Base-by-base conservation (phyloP, 2,329 filamentous ascomycete species). In the Epichloe coenophiala region DNA sequence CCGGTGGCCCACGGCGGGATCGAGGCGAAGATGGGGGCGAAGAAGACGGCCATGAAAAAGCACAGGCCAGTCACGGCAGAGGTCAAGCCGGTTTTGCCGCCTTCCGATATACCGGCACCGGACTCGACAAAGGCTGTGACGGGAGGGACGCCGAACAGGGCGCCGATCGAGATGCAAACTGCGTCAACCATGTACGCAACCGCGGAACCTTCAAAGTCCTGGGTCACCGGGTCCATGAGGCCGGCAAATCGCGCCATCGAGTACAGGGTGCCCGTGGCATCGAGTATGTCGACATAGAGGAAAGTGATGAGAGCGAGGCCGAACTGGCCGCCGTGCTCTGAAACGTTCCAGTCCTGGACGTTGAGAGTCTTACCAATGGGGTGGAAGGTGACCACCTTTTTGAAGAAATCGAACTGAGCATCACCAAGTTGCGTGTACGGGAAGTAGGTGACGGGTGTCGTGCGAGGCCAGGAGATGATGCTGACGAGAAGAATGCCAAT, bases 1-100 rank as follows among this genome's bases (percentile, higher is more conserved):
- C 88, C 88, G 0, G 88, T 95, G 3, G 88, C 88, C 86, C 87
- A 94, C 0, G 88, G 83, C 4, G 88, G 88, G 52, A 94, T 93
- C 0, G 86, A 90, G 9, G 88, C 88, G 61, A 94, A 94, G 51
- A 94, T 91, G 0, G 88, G 88, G 0, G 88, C 88, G 63, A 94
- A 94, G 74, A 94, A 94, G 54, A 94, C 78, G 51, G 86, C 80
- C 62, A 94, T 80, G 70, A 95, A 84, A 73, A 95, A 95, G 68
- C 84, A 89, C 47, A 94, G 51, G 5, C 88, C 88, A 0, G 86
- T 83, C 15, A 80, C 72, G 65, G 91, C 86, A 45, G 87, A 81
- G 0, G 88, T 93, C n/a, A 95, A 68, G 15, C 88, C 88, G 0
- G 88, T 94, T 61, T 83, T 83, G 43, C 88, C 88, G 48, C 88